Base-by-base conservation (phyloP, 2,329 filamentous ascomycete genomes). In the Colletotrichum coccodes region DNA sequence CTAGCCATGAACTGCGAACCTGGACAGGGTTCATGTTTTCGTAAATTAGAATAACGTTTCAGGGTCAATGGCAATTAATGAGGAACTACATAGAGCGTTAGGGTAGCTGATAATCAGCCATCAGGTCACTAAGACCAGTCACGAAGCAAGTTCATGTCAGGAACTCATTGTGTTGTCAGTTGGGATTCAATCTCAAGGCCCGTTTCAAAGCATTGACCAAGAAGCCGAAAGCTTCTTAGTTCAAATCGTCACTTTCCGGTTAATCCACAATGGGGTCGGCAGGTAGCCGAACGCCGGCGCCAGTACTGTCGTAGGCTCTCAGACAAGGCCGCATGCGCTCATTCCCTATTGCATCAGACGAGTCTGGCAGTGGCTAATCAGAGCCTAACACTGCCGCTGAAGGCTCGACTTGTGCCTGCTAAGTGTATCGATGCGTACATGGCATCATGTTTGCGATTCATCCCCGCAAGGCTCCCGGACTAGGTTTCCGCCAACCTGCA, bases 401-500 rank as follows among this genome's bases (percentile, higher is more conserved):
- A 32, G 11, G 9, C 3, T 14, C 12, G 21, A 3, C 18, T 49
- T 34, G 28, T 47, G 23, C 11, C n/a, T 59, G 21, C 23, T 7
- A 36, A 59, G 32, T n/a, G 9, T 49, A 59, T 30, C 42, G 36
- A 47, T 59, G 36, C 9, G 12, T 44, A 21, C 54, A 21, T 56
- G 11, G 50, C 54, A 40, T 54, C 56, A 34, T 30, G 18, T 50
- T 14, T 16, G 21, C 5, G 4, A 6, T 50, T 60, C 61, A 30
- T 69, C 56, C 61, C 66, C 66, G 49, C 36, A 21, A 1, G 21
- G 26, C 47, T 38, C 18, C 23, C 21, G 8, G 7, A 36, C 9
- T 8, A 28, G 18, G 46, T 11, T 56, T 65, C 52, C 44, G 42
- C 52, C 47, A 66, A 54, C 14, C 53, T 69, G 66, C 66, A 69